Base-by-base conservation (phyloP, 2,329 filamentous ascomycete species). In the Sordariomycetes sp. region DNA sequence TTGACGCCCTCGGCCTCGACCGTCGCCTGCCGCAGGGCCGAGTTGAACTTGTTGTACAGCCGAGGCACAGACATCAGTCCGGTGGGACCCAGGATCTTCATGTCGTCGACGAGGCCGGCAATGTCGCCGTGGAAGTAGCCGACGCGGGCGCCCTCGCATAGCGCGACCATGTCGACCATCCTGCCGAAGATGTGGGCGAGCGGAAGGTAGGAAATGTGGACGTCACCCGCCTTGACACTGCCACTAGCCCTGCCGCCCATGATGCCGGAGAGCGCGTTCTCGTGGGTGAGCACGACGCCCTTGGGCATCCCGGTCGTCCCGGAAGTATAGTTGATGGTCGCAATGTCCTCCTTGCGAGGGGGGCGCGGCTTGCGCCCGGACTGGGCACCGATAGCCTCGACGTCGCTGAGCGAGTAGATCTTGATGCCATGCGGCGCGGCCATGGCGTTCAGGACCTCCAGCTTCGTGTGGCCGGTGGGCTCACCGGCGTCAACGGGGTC, bases 51-150 rank as follows among this genome's bases (percentile, higher is more conserved):
- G 71, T 95, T 96, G 77, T 84, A 97, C 12, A 99, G 79, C 61
- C 94, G 84, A 0, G 94, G 94, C 1, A 99, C 94, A 17, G 90
- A 95, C 64, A 87, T 84, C 69, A 99, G 90, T 12, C 80, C 79
- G 13, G 87, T 94, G 0, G 94, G 94, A 59, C 84, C 82, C 58
- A 99, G 77, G 45, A 90, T 69, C 75, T 97, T 95, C 73, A 99
- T 72, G 67, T 99, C 94, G 59, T 99, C 94, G 1, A 95, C 84
- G 20, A 99, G 76, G 61, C 88, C 87, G 13, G 87, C 68, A 61
- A 96, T 86, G 66, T 96, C 90, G 57, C 94, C 94, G 64, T 94
- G 89, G 80, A 96, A 99, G 71, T 92, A 99, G 13, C 92, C 94
- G 64, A 96, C 84, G 10, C 82, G 75, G 36, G 81, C 82, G 57